Base-by-base conservation (phyloP, 1,284 basidiomycete genomes). In the Meripilus lineatus region DNA sequence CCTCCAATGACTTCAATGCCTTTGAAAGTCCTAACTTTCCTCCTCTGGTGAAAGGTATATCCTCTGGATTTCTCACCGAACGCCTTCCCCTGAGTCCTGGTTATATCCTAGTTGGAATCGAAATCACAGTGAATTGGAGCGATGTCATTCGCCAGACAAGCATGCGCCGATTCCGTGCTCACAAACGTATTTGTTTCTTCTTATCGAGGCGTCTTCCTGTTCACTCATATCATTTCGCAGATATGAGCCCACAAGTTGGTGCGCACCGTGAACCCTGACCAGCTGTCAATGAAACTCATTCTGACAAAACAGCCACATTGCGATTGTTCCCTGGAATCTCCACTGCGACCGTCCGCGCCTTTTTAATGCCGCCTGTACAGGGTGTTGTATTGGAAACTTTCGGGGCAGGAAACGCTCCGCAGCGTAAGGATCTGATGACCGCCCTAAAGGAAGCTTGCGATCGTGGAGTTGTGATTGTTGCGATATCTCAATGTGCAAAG, bases 251-350 rank as follows among this genome's bases (percentile, higher is more conserved):
- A 0, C 74, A 90, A 51, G 90, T 93, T 30, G 86, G 88, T 80
- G 53, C 48, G 74, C 13, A 10, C 6, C 10, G 8, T 38, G 15
- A 5, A 21, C 4, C 11, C 26, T 17, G n/a, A n/a, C n/a, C n/a
- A n/a, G n/a, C n/a, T n/a, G n/a, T n/a, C n/a, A n/a, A n/a, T n/a
- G n/a, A n/a, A n/a, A 10, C 28, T 15, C 22, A 3, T 18, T 34
- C 21, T 23, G 11, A 15, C 15, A 21, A 30, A 46, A 22, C 42
- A 89, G 87, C 83, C 5, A 84, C 81, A 10, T 66, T 92, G 21
- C 83, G 89, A 11, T 70, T 96, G 7, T 95, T 94, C 55, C 93
- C 93, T 2, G 93, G 93, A 18, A 89, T 95, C 49, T 81, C 83
- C 13, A 73, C 76, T 0, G 70, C 76, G 3, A 86, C 84, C 10